A percentile compares a stretch with the other conserved stretches of the same genome.
Conservation (phyloP, 2,329 filamentous ascomycete genomes). For the Metarhizium album region DNA sequence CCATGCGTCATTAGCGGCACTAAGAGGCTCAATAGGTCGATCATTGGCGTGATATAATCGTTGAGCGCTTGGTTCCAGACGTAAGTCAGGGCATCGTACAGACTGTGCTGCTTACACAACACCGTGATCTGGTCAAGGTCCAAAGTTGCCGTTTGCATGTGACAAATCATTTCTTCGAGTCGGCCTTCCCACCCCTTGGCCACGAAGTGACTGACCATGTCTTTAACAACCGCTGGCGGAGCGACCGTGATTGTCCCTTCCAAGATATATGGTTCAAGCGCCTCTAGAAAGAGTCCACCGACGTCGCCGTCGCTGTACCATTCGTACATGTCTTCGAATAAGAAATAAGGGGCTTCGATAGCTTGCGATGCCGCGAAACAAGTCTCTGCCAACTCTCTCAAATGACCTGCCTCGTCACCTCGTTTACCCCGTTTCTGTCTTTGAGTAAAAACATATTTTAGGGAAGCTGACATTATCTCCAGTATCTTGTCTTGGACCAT, state of each 20-base stretch:
- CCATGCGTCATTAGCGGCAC: slow-evolving; percentile 47
- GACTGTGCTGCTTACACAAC: slow-evolving; percentile 79
- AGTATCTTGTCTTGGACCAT: slow-evolving; percentile 83
- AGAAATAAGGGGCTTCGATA: slow-evolving; percentile 67
- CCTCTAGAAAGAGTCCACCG: slow-evolving; percentile 73
- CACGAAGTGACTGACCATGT: slow-evolving; percentile 73
- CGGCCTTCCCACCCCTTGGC: slow-evolving; percentile 62
- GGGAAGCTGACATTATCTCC: slow-evolving; percentile 85
- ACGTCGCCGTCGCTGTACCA: slow-evolving; percentile 72
- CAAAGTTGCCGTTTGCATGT: slow-evolving; percentile 80
- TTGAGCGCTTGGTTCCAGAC: slow-evolving; percentile 87
- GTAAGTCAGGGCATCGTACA: slow-evolving; percentile 93
- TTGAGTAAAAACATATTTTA: slow-evolving; percentile 77
- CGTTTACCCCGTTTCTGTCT: slow-evolving; percentile 36
- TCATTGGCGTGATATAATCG: slow-evolving; percentile 85
- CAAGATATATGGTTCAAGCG: slow-evolving; percentile 78
- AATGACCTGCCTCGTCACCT: slow-evolving; percentile 41
- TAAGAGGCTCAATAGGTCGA: slow-evolving; percentile 67
- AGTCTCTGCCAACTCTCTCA: slow-evolving; percentile 69
- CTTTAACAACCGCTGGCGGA: slow-evolving; percentile 77
- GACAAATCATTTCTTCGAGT: slow-evolving; percentile 89
- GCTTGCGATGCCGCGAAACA: slow-evolving; percentile 76
- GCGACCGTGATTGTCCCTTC: slow-evolving; percentile 63
- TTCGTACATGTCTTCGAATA: slow-evolving; percentile 86
- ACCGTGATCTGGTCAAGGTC: slow-evolving; percentile 89